Evolutionary conservation across 1,284 basidiomycete species (phyloP).

Genomic region (Polyporus tsugae): DNA sequence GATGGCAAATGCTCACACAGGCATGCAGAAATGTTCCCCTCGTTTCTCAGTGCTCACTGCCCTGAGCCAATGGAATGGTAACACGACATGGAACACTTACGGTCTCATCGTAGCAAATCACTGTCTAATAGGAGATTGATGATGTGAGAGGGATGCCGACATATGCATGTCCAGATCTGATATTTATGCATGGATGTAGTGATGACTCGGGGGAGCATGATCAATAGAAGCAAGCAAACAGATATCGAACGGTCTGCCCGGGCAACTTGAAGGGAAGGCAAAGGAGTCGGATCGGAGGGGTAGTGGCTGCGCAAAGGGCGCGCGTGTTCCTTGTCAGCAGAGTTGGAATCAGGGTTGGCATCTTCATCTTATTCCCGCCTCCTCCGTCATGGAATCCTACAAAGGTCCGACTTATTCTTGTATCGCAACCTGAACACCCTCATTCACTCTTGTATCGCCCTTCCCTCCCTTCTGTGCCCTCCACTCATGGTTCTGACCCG

Average conservation of each 20-base stretch:
- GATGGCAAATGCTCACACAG: neutral
- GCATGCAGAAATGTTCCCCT: neutral
- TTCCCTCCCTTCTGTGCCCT: slow-evolving; percentile 7
- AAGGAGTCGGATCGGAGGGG: neutral
- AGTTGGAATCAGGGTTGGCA: slow-evolving; percentile 3
- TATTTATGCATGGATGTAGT: neutral
- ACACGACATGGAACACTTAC: neutral
- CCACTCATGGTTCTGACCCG: slow-evolving; percentile 26
- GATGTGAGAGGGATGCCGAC: neutral
- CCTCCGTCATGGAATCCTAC: neutral
- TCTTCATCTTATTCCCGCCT: slow-evolving; percentile 8
- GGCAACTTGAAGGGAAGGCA: too few relatives aligned
- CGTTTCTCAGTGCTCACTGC: neutral
- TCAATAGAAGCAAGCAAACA: neutral
- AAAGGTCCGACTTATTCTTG: neutral
- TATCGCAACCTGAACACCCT: slow-evolving; percentile 7
- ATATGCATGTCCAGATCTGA: neutral
- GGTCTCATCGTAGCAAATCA: neutral
- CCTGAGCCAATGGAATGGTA: neutral
- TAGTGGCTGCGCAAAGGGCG: neutral
- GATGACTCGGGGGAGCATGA: neutral
- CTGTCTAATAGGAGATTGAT: neutral
- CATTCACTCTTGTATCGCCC: slow-evolving; percentile 9
- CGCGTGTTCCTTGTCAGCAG: slow-evolving; percentile 5
- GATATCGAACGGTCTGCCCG: too few relatives aligned